These are phyloP conservation scores for Smittium mucronatum DNA, from an alignment of 371 early-diverging fungal species.

Conservation along the genomic window DNA sequence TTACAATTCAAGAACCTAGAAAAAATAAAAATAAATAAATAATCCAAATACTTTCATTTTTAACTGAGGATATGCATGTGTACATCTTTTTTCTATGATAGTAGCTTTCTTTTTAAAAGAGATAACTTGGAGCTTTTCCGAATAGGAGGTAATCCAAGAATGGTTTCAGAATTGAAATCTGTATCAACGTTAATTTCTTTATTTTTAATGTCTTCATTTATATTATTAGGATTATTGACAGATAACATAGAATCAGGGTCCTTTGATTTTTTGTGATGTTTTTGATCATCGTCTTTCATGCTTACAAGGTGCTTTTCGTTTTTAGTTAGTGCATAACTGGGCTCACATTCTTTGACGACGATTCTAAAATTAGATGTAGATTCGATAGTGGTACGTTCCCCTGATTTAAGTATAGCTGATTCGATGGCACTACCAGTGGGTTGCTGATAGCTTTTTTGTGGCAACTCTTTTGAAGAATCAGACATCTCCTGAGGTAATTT, in stretches of 20 bases:
- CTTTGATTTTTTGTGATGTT: background rate
- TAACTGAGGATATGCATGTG: no score
- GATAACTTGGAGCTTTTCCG: constrained; percentile 5
- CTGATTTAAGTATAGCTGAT: no score
- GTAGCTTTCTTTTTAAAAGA: background rate
- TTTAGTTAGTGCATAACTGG: background rate
- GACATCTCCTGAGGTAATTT: no score
- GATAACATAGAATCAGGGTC: background rate
- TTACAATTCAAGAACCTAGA: no score
- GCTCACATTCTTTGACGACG: no score
- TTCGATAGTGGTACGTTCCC: no score
- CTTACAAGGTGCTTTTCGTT: background rate
- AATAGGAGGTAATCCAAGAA: constrained; percentile 7
- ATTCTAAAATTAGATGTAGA: no score
- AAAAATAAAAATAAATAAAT: no score
- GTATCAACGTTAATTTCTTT: background rate
- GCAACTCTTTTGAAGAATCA: no score
- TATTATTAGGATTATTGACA: background rate
- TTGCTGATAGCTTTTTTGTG: no score
- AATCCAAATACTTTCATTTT: no score
- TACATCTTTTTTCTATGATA: background rate
- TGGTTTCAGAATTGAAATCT: background rate
- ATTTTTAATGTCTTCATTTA: background rate
- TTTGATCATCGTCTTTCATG: background rate
- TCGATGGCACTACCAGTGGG: no score